These are phyloP conservation scores for Ustilago nuda DNA, from an alignment of 1,284 basidiomycete species.

Conservation along the genomic window DNA sequence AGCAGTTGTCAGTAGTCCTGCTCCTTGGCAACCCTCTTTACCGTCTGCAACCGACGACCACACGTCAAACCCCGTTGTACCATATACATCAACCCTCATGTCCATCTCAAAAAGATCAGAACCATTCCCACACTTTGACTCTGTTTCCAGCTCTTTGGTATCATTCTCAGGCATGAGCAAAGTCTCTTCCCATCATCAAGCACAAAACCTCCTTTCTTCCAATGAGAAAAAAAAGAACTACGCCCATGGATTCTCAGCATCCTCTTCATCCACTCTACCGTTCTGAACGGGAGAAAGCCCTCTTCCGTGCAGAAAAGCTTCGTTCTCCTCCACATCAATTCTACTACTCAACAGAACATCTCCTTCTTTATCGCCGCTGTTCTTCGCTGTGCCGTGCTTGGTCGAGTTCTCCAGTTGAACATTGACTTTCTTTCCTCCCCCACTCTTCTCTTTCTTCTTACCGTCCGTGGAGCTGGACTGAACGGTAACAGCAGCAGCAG, in stretches of 20 bases:
- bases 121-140: background rate
- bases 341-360: conserved; percentile 22
- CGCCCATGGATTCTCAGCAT: conserved; percentile 30
- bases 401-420: conserved; percentile 21
- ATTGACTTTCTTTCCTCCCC: conserved; percentile 2
- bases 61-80: conserved; percentile 19
- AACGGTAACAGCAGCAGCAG: conserved; percentile 26
- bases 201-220: background rate
- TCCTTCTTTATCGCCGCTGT: background rate
- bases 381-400: background rate
- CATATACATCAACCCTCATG: conserved; percentile 16
- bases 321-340: conserved; percentile 37
- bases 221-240: conserved; percentile 6
- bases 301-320: conserved; percentile 24
- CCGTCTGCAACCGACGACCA: background rate
- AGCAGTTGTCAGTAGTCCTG: background rate
- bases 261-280: conserved; percentile 12
- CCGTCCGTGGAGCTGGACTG: background rate
- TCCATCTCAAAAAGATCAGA: conserved; percentile 2
- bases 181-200: background rate
- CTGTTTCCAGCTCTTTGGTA: background rate
- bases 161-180: background rate
- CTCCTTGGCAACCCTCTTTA: background rate
- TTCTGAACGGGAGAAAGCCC: conserved; percentile 17
- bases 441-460: background rate